phyloP scores from a whole-genome alignment of 1,284 basidiomycete species.

The Erythrobasidium hasegawianum region DNA sequence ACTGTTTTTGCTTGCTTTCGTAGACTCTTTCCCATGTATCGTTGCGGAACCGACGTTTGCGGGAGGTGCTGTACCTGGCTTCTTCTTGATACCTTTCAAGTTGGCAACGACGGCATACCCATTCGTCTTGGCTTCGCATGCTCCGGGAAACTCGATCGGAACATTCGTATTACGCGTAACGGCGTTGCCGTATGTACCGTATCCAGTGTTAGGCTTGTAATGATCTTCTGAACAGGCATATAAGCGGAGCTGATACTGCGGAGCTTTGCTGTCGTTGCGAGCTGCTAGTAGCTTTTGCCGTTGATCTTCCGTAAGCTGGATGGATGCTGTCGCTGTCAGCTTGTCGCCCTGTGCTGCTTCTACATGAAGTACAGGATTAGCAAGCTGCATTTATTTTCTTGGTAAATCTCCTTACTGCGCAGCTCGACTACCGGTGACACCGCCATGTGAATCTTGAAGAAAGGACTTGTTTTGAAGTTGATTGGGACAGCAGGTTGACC shows the following conservation, averaged over 20 bases:
- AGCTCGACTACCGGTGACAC: constrained; percentile 65
- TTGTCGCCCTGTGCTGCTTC: constrained; percentile 71
- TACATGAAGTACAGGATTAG: constrained; percentile 55
- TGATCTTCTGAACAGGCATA: constrained; percentile 90
- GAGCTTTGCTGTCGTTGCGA: constrained; percentile 51
- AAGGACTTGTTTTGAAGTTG: constrained; percentile 73
- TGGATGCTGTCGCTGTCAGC: constrained; percentile 60
- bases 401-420: constrained; percentile 57
- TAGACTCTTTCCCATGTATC: constrained; percentile 39
- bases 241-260: constrained; percentile 73
- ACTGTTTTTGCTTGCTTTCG: not conserved
- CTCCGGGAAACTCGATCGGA: constrained; percentile 84
- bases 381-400: not conserved
- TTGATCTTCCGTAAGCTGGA: constrained; percentile 64
- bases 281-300: constrained; percentile 55
- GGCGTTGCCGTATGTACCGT: constrained; percentile 45
- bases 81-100: constrained; percentile 89
- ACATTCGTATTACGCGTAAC: constrained; percentile 54
- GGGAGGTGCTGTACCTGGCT: constrained; percentile 90
- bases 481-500: constrained; percentile 52
- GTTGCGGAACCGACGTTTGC: constrained; percentile 65
- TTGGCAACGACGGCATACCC: constrained; percentile 65
- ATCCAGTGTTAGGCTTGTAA: constrained; percentile 55
- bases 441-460: constrained; percentile 63
- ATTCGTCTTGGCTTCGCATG: constrained; percentile 86